These are phyloP conservation scores for Fusarium phyllophilum DNA, from an alignment of 2,329 filamentous ascomycete genomes.

Conservation along the genomic window DNA sequence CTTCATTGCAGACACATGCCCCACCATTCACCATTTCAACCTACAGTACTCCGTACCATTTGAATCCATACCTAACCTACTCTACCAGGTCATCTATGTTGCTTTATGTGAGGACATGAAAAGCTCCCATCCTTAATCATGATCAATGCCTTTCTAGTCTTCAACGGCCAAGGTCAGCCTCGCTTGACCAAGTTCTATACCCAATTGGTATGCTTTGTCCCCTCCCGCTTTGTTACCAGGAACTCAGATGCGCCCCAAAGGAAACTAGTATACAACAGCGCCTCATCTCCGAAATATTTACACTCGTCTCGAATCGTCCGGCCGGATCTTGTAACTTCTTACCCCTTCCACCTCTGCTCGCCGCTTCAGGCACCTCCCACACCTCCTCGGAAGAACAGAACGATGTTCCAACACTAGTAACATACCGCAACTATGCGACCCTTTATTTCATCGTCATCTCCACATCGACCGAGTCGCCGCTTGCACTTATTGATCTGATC, in stretches of 20 bases:
- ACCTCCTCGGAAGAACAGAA: constrained; percentile 77
- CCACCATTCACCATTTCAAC: constrained; percentile 35
- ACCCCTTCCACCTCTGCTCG: constrained; percentile 75
- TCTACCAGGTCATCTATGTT: not conserved
- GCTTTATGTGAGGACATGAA: constrained; percentile 32
- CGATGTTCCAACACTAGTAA: constrained; percentile 93
- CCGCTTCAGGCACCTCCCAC: constrained; percentile 69
- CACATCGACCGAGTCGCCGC: constrained; percentile 93
- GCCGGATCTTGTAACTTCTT: constrained; percentile 97
- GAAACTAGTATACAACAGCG: constrained; percentile 98
- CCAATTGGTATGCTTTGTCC: constrained; percentile 73
- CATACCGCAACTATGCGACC: constrained; percentile 97
- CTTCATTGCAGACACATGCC: constrained; percentile 16
- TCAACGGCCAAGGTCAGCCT: constrained; percentile 97
- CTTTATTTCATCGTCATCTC: constrained; percentile 99
- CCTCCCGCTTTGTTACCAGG: not conserved
- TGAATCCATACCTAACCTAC: not conserved
- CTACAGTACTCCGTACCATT: not conserved
- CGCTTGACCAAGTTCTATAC: constrained; percentile 99
- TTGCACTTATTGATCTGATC: constrained; percentile 94
- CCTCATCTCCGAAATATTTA: constrained; percentile 96
- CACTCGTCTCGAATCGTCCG: constrained; percentile 90
- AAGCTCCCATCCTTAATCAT: constrained; percentile 60
- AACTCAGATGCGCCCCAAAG: constrained; percentile 58
- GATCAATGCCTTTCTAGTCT: constrained; percentile 99